A percentile compares a stretch with the other conserved stretches of the same genome.
Evolutionary conservation across 805 yeast species (phyloP).

Genomic region (Yarrowia sp.): DNA sequence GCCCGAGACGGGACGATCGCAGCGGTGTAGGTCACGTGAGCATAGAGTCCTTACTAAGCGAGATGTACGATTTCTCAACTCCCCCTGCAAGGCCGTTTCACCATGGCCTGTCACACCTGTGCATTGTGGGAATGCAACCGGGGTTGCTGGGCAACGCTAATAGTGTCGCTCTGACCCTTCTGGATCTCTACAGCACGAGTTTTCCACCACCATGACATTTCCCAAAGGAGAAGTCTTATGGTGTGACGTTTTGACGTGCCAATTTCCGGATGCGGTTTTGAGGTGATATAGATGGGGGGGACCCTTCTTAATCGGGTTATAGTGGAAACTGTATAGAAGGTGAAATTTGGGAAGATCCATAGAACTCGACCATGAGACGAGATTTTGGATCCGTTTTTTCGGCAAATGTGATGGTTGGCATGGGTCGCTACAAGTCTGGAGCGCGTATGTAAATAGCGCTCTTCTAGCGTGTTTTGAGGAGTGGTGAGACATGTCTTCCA

Average conservation of each 20-base stretch:
- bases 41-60: neutral
- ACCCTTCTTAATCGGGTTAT: too few species aligned
- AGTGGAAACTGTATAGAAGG: too few species aligned
- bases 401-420: too few species aligned
- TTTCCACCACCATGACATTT: neutral
- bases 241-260: neutral
- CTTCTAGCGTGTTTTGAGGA: too few species aligned
- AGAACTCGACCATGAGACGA: too few species aligned
- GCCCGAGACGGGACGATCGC: neutral
- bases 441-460: too few species aligned
- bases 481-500: too few species aligned
- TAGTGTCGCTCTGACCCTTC: neutral
- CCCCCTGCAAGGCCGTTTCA: neutral
- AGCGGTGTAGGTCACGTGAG: neutral
- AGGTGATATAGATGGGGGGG: too few species aligned
- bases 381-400: too few species aligned
- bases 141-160: neutral
- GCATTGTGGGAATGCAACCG: neutral
- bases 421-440: too few species aligned
- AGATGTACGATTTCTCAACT: neutral
- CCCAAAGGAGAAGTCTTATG: slow-evolving; percentile 15
- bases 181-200: neutral
- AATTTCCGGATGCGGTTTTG: slow-evolving; percentile 3
- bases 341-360: too few species aligned
- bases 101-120: neutral